Conservation (phyloP, 192 early-diverging fungal genomes). For the Chytriomyces sp. region DNA sequence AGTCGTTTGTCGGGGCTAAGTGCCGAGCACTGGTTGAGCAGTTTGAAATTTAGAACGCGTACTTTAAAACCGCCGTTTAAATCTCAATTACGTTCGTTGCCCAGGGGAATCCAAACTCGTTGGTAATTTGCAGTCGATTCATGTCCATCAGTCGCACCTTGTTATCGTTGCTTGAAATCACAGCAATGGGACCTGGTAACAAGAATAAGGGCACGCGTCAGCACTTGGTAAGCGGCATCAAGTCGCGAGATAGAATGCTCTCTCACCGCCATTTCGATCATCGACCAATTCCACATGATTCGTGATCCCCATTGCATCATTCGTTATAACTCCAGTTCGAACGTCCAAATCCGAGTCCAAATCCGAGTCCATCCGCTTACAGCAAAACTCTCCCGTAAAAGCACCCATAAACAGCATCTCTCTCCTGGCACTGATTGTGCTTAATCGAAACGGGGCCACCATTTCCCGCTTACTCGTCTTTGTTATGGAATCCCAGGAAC, state of each 20-base stretch:
- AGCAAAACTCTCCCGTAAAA: slow-evolving; percentile 51
- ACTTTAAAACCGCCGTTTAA: too few species aligned
- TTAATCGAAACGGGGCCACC: slow-evolving; percentile 46
- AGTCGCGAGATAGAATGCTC: background rate
- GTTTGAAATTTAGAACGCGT: too few species aligned
- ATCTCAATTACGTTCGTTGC: slow-evolving; percentile 57
- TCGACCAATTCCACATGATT: slow-evolving; percentile 65
- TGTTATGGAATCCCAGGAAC: background rate
- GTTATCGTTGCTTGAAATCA: slow-evolving; percentile 67
- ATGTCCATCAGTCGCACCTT: slow-evolving; percentile 56
- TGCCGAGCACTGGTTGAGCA: slow-evolving; percentile 57
- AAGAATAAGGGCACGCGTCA: background rate
- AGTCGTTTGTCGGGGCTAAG: slow-evolving; percentile 59
- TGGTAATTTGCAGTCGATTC: slow-evolving; percentile 39
- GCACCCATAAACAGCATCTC: slow-evolving; percentile 59
- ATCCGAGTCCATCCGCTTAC: background rate
- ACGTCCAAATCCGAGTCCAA: background rate
- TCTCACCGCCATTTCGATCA: slow-evolving; percentile 49
- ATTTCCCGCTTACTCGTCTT: background rate
- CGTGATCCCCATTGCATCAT: slow-evolving; percentile 59
- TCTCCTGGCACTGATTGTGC: slow-evolving; percentile 56
- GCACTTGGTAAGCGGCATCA: background rate
- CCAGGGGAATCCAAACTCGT: slow-evolving; percentile 53
- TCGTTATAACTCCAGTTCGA: slow-evolving; percentile 43
- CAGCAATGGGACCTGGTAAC: slow-evolving; percentile 37